Percentiles rank a stretch among this genome's conserved stretches.
These are phyloP conservation scores for Saraca asoca DNA, from an alignment of 331 rosid genomes.

Conservation along the genomic window DNA sequence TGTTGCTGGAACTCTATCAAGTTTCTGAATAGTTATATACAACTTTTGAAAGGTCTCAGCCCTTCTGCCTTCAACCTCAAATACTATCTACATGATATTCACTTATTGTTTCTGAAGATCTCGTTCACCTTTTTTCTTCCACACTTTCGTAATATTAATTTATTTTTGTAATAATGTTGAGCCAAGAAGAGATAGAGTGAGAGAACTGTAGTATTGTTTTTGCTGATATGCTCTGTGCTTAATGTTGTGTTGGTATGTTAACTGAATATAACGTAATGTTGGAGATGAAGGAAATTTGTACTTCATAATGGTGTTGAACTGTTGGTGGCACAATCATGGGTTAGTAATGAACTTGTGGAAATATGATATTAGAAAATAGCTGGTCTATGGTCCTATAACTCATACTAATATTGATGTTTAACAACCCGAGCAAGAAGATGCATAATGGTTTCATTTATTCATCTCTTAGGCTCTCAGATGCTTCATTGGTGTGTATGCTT, in stretches of 20 bases:
- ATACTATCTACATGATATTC: no score
- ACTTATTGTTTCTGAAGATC: no score
- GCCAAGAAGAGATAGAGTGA: not conserved
- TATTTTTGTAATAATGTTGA: not conserved
- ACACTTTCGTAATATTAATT: no score
- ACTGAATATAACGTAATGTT: not conserved
- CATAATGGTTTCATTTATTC: not conserved
- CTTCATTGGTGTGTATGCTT: not conserved
- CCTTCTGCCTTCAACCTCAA: not conserved
- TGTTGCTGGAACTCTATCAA: not conserved
- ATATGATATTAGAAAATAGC: not conserved
- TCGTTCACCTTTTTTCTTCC: no score
- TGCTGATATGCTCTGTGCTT: not conserved
- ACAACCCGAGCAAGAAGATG: constrained; percentile 1
- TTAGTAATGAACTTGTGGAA: no score
- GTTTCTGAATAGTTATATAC: not conserved
- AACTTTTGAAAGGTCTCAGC: not conserved
- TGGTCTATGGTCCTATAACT: not conserved
- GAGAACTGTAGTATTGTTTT: not conserved
- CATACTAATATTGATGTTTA: constrained; percentile 2
- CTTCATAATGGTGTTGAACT: constrained; percentile 4
- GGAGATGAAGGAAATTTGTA: constrained; percentile 1
- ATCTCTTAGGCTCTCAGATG: constrained; percentile 4
- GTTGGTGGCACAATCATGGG: not conserved
- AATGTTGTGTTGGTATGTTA: not conserved